Percentiles rank a stretch among this genome's conserved stretches.
These are phyloP conservation scores for Neurospora sp. DNA, from an alignment of 495 filamentous ascomycete species.

Conservation along the genomic window DNA sequence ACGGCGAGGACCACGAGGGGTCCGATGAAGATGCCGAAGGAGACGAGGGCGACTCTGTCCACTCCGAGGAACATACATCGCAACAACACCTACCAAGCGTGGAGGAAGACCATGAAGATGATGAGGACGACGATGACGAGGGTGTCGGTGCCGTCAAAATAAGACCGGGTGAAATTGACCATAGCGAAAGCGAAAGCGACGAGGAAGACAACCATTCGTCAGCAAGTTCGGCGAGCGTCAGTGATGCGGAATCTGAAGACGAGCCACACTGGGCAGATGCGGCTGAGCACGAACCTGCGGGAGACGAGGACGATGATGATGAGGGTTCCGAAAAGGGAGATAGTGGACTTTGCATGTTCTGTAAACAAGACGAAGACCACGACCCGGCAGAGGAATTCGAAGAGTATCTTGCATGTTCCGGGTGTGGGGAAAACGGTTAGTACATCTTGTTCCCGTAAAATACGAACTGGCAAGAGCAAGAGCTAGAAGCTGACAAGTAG, in stretches of 20 bases:
- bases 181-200: slow-evolving; percentile 32
- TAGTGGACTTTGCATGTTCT: slow-evolving; percentile 67
- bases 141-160: slow-evolving; percentile 70
- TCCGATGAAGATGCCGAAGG: slow-evolving; percentile 33
- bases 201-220: slow-evolving; percentile 15
- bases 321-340: slow-evolving; percentile 43
- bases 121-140: slow-evolving; percentile 45
- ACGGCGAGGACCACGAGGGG: slow-evolving; percentile 29
- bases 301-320: slow-evolving; percentile 62
- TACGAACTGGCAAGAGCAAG: neutral
- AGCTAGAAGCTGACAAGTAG: slow-evolving; percentile 27
- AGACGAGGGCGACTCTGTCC: slow-evolving; percentile 23
- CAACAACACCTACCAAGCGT: slow-evolving; percentile 29
- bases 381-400: slow-evolving; percentile 86
- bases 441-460: slow-evolving; percentile 21
- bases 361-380: slow-evolving; percentile 71
- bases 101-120: slow-evolving; percentile 25
- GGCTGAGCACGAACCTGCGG: slow-evolving; percentile 38
- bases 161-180: slow-evolving; percentile 42
- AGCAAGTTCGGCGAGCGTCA: slow-evolving; percentile 12
- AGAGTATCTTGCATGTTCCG: slow-evolving; percentile 64
- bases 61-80: slow-evolving; percentile 1
- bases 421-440: slow-evolving; percentile 86
- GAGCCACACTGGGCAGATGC: slow-evolving; percentile 50
- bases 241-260: slow-evolving; percentile 30